A percentile compares a stretch with the other conserved stretches of the same genome.
These are phyloP conservation scores for Rhodamnia argentea DNA, from an alignment of 345 rosid species.

Conservation along the genomic window DNA sequence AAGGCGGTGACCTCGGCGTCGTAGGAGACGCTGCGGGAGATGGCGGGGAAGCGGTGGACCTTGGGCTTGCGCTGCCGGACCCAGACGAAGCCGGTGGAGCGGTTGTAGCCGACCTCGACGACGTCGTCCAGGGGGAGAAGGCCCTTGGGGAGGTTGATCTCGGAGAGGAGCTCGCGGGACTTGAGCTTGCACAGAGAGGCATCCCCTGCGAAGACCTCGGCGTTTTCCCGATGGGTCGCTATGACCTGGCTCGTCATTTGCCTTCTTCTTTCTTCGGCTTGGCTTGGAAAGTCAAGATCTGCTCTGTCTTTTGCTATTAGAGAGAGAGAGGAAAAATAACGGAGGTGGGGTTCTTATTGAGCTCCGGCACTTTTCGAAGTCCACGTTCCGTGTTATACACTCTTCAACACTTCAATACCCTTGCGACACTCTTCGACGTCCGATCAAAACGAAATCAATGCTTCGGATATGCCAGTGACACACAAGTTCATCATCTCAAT, in stretches of 20 bases:
- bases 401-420: too few species aligned
- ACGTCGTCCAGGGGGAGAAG: slow-evolving; percentile 14
- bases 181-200: slow-evolving; percentile 24
- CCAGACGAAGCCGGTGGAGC: slow-evolving; percentile 21
- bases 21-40: slow-evolving; percentile 11
- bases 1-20: slow-evolving; percentile 17
- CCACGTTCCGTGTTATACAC: too few species aligned
- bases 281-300: neutral
- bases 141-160: slow-evolving; percentile 19
- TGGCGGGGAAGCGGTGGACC: slow-evolving; percentile 14
- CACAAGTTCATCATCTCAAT: too few species aligned
- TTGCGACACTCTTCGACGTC: too few species aligned
- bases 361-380: too few species aligned
- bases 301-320: neutral
- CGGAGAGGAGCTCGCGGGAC: slow-evolving; percentile 8
- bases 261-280: neutral
- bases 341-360: neutral
- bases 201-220: slow-evolving; percentile 25
- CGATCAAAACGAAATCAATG: too few species aligned
- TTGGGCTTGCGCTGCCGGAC: slow-evolving; percentile 11
- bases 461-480: too few species aligned
- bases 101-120: slow-evolving; percentile 15
- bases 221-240: slow-evolving; percentile 9
- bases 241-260: slow-evolving; percentile 6
- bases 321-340: neutral